phyloP scores from a whole-genome alignment of 371 early-diverging fungal genomes.

The Actinomucor elegans region DNA sequence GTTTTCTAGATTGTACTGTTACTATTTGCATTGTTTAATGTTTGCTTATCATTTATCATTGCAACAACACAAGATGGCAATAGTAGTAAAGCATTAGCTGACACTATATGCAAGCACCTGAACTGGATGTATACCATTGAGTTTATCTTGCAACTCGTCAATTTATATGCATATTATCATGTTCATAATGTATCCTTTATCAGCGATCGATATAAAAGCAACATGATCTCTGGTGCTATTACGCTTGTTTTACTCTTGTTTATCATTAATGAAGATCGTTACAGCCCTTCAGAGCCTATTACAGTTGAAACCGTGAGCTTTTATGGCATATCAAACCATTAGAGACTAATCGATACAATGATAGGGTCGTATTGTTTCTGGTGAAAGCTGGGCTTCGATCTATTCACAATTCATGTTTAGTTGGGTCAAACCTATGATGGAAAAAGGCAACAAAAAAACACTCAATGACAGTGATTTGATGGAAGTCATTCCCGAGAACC shows the following conservation, averaged over 20 bases:
- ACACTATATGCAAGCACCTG: constrained; percentile 34
- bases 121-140: constrained; percentile 24
- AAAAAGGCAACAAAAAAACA: constrained; percentile 47
- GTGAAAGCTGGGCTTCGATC: constrained; percentile 54
- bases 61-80: too few species aligned
- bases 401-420: constrained; percentile 55
- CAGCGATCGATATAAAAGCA: background rate
- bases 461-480: constrained; percentile 53
- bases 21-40: background rate
- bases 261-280: constrained; percentile 35
- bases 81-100: constrained; percentile 16
- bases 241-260: constrained; percentile 18
- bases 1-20: background rate
- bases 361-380: constrained; percentile 41
- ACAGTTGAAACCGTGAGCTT: constrained; percentile 32
- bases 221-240: background rate
- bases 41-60: constrained; percentile 13
- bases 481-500: constrained; percentile 41
- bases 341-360: background rate
- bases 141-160: constrained; percentile 24
- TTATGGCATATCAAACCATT: background rate
- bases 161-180: constrained; percentile 32
- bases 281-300: constrained; percentile 28
- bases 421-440: constrained; percentile 58
- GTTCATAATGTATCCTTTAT: background rate